phyloP scores from a whole-genome alignment of 495 filamentous ascomycete genomes.

The Penicillium nucicola region DNA sequence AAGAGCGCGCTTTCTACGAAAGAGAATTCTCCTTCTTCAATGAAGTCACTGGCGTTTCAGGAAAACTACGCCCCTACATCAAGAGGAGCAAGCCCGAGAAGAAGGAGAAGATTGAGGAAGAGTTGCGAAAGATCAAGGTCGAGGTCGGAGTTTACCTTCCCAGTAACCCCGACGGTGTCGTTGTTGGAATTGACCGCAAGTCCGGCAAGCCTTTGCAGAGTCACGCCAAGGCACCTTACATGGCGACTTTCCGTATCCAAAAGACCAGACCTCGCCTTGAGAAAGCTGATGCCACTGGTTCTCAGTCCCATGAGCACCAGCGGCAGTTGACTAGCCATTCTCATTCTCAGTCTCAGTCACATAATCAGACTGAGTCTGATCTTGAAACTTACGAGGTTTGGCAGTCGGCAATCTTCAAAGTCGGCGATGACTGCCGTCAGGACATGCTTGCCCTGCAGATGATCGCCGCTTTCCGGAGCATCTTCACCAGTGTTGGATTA shows the following conservation, averaged over 20 bases:
- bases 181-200: slow-evolving; percentile 96
- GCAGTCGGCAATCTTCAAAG: slow-evolving; percentile 99
- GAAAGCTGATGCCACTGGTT: slow-evolving; percentile 10
- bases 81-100: slow-evolving; percentile 93
- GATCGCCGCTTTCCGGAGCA: slow-evolving; percentile 94
- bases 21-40: slow-evolving; percentile 97
- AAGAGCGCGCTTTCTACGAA: slow-evolving; percentile 85
- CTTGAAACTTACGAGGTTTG: slow-evolving; percentile 77
- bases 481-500: slow-evolving; percentile 89
- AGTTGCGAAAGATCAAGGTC: slow-evolving; percentile 92
- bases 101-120: slow-evolving; percentile 98
- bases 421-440: slow-evolving; percentile 97
- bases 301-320: slow-evolving; percentile 37
- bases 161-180: slow-evolving; percentile 93
- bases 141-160: slow-evolving; percentile 97
- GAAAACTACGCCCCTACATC: slow-evolving; percentile 91
- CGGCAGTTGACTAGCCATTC: slow-evolving; percentile 51
- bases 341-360: background rate
- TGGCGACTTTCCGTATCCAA: slow-evolving; percentile 97
- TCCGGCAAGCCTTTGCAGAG: slow-evolving; percentile 96
- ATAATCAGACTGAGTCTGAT: slow-evolving; percentile 13
- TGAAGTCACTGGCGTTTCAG: slow-evolving; percentile 92
- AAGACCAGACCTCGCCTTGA: slow-evolving; percentile 57
- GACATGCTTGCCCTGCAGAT: slow-evolving; percentile 96
- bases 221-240: slow-evolving; percentile 96